Percentiles rank a stretch among this genome's conserved stretches.
Conservation (phyloP, 2,329 filamentous ascomycete genomes). For the Neoarthrinium moseri region DNA sequence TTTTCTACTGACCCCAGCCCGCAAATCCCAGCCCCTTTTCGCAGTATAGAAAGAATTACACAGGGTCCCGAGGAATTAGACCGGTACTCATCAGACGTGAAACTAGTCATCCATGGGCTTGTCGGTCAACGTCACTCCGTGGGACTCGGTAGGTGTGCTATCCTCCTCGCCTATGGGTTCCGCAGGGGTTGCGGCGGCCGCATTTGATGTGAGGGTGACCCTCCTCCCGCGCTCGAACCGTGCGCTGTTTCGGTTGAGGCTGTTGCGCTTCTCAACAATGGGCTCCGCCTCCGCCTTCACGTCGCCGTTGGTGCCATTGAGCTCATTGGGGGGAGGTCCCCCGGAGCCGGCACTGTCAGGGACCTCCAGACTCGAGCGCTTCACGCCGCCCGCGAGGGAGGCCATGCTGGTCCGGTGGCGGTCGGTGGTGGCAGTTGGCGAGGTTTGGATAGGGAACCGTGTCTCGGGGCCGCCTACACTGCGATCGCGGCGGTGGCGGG, state of each 20-base stretch:
- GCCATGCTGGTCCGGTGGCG: slow-evolving; percentile 48
- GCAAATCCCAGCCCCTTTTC: not conserved
- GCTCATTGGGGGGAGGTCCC: slow-evolving; percentile 36
- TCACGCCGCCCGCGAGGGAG: slow-evolving; percentile 44
- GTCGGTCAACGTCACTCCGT: slow-evolving; percentile 52
- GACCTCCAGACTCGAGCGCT: slow-evolving; percentile 77
- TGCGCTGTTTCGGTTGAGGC: slow-evolving; percentile 52
- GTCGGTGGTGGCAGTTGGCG: slow-evolving; percentile 54
- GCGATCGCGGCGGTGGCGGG: slow-evolving; percentile 73
- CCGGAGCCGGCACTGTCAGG: slow-evolving; percentile 57
- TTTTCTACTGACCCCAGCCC: too few species aligned
- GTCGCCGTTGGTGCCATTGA: slow-evolving; percentile 42
- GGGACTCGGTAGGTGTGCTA: slow-evolving; percentile 19
- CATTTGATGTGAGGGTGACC: slow-evolving; percentile 37
- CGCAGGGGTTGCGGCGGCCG: slow-evolving; percentile 19
- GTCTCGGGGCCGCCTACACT: slow-evolving; percentile 73
- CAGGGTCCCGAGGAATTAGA: too few species aligned
- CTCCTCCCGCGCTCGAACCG: slow-evolving; percentile 54
- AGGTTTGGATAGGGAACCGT: slow-evolving; percentile 79
- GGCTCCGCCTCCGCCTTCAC: slow-evolving; percentile 27
- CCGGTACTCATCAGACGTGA: slow-evolving; percentile 1
- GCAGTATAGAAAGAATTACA: slow-evolving; percentile 2
- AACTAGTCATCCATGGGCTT: slow-evolving; percentile 51
- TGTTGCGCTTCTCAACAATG: slow-evolving; percentile 62
- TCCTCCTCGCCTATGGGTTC: slow-evolving; percentile 19